A percentile compares a stretch with the other conserved stretches of the same genome.
phyloP scores from a whole-genome alignment of 768 basidiomycete genomes.

The Roridomyces roridus region DNA sequence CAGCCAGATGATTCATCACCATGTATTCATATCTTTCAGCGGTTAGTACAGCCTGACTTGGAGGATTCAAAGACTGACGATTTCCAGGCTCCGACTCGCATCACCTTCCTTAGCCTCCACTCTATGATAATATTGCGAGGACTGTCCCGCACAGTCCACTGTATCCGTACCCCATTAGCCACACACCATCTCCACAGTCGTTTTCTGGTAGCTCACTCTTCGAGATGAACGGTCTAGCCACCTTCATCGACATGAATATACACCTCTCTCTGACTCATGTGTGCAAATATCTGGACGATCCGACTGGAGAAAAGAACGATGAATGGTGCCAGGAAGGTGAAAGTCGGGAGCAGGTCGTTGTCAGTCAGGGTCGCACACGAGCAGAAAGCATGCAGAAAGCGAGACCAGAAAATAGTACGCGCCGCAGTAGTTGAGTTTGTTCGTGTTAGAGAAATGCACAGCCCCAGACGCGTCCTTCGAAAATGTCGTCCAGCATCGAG shows the following conservation, averaged over 20 bases:
- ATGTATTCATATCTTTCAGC: slow-evolving; percentile 11
- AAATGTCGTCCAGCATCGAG: slow-evolving; percentile 83
- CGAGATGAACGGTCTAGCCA: slow-evolving; percentile 6
- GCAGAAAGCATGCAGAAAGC: not conserved
- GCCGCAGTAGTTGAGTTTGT: not conserved
- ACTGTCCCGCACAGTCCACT: slow-evolving; percentile 3
- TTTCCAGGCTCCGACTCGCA: slow-evolving; percentile 1
- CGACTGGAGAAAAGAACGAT: not conserved
- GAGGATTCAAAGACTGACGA: not conserved
- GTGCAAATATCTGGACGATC: not conserved
- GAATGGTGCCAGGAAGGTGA: not conserved
- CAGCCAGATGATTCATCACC: not conserved
- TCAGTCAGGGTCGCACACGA: slow-evolving; percentile 8
- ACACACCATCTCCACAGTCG: slow-evolving; percentile 13
- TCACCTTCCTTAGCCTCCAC: slow-evolving; percentile 9
- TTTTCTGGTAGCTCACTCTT: slow-evolving; percentile 9
- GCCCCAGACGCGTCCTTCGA: slow-evolving; percentile 19
- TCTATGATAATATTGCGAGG: slow-evolving; percentile 19
- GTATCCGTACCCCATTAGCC: slow-evolving; percentile 10
- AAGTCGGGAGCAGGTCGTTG: not conserved
- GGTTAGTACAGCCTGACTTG: slow-evolving; percentile 4
- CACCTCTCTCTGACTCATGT: slow-evolving; percentile 2
- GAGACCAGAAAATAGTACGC: not conserved
- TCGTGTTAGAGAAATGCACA: not conserved
- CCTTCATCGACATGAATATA: slow-evolving; percentile 3